Evolutionary conservation across 768 basidiomycete genomes (phyloP).

Genomic region (Antrodiella citrinella): DNA sequence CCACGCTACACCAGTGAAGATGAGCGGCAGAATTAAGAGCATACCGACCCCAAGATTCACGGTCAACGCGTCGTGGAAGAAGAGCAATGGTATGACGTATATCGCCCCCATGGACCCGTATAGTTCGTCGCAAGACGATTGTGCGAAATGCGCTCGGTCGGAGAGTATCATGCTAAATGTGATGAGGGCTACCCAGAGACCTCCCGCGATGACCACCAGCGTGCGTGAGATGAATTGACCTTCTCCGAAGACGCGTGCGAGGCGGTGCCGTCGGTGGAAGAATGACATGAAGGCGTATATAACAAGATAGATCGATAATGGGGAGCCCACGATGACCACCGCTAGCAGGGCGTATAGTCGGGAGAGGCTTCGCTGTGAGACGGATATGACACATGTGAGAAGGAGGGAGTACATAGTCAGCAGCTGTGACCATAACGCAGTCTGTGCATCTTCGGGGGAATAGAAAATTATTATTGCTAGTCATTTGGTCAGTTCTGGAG

Average conservation of each 20-base stretch:
- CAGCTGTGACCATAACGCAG: neutral
- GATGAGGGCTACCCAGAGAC: neutral
- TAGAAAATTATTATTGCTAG: neutral
- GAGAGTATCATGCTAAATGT: neutral
- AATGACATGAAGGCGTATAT: neutral
- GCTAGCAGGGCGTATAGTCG: neutral
- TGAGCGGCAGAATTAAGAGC: neutral
- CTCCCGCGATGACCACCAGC: neutral
- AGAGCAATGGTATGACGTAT: neutral
- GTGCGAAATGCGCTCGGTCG: neutral
- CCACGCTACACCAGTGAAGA: neutral
- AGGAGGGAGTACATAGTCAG: neutral
- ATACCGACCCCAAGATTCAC: neutral
- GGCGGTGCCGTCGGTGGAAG: neutral
- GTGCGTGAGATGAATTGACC: neutral
- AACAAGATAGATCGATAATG: neutral
- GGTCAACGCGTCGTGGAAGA: neutral
- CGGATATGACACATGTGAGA: neutral
- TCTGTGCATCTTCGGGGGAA: neutral
- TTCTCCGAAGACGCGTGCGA: neutral
- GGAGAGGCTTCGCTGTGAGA: neutral
- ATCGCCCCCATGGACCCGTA: neutral
- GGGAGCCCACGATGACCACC: neutral
- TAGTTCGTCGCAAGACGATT: neutral
- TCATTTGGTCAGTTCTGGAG: too few species aligned